These are phyloP conservation scores for Hypoxylon trugodes DNA, from an alignment of 495 filamentous ascomycete species.

Conservation along the genomic window DNA sequence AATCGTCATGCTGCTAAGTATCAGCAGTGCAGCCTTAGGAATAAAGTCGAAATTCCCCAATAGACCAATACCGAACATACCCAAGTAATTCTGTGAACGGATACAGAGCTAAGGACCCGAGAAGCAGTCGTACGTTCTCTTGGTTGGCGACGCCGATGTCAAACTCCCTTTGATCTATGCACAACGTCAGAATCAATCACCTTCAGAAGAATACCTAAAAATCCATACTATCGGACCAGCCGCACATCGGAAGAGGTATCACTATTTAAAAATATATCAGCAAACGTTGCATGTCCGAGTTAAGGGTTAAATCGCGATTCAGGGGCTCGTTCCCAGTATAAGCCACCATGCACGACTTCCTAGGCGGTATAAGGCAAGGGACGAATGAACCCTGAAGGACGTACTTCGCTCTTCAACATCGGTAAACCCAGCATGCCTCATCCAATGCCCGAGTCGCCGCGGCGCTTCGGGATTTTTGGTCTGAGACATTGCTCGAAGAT, in stretches of 20 bases:
- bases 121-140: conserved; percentile 66
- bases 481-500: conserved; percentile 70
- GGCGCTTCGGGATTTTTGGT: conserved; percentile 77
- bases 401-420: conserved; percentile 68
- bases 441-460: conserved; percentile 66
- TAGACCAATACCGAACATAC: conserved; percentile 38
- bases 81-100: conserved; percentile 61
- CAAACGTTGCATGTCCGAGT: background rate
- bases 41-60: conserved; percentile 23
- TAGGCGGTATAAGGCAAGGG: conserved; percentile 1
- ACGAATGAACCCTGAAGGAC: conserved; percentile 3
- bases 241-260: conserved; percentile 77
- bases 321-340: background rate
- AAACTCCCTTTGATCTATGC: conserved; percentile 66
- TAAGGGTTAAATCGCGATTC: background rate
- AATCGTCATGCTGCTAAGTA: conserved; percentile 67
- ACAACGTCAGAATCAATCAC: conserved; percentile 12
- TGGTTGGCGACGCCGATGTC: conserved; percentile 69
- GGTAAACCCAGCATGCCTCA: conserved; percentile 74
- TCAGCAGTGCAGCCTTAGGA: conserved; percentile 24
- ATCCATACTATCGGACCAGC: conserved; percentile 75
- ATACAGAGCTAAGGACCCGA: conserved; percentile 69
- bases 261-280: conserved; percentile 45
- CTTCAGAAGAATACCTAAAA: background rate
- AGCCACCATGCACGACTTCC: background rate